Conservation (phyloP, 805 yeast genomes). For the Metschnikowia colocasiae region DNA sequence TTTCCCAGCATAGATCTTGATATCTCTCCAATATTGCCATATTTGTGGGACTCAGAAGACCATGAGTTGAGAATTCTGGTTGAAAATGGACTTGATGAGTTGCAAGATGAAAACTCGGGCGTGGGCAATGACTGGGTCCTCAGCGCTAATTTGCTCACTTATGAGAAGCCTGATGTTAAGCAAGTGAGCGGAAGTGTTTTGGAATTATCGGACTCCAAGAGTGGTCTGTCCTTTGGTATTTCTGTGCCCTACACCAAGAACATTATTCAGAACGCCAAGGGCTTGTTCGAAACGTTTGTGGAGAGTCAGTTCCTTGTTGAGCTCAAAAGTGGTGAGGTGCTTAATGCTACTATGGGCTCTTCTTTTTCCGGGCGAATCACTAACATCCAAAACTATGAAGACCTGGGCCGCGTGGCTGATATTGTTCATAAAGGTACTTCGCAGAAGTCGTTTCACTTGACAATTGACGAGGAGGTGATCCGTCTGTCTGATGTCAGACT, state of each 20-base stretch:
- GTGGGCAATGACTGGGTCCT: conserved; percentile 57
- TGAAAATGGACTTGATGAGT: conserved; percentile 18
- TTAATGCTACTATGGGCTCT: conserved; percentile 27
- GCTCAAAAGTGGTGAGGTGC: conserved; percentile 35
- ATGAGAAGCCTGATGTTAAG: conserved; percentile 45
- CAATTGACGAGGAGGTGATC: conserved; percentile 20
- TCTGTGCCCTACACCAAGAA: conserved; percentile 37
- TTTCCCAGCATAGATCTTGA: conserved; percentile 68
- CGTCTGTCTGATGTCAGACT: conserved; percentile 18
- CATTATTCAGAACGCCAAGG: conserved; percentile 37
- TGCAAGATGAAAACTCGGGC: conserved; percentile 19
- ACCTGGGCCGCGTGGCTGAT: conserved; percentile 40
- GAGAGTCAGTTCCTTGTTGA: conserved; percentile 34
- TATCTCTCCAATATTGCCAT: conserved; percentile 64
- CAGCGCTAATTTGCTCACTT: conserved; percentile 52
- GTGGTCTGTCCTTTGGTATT: conserved; percentile 28
- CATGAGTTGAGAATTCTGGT: conserved; percentile 26
- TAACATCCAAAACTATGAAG: conserved; percentile 36
- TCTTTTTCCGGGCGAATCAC: conserved; percentile 29
- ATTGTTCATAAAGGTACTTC: conserved; percentile 24
- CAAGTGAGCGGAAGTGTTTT: conserved; percentile 37
- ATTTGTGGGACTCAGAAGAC: conserved; percentile 47
- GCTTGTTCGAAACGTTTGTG: conserved; percentile 31
- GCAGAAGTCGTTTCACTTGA: conserved; percentile 19
- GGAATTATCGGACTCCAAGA: conserved; percentile 18